These are phyloP conservation scores for Dothistroma pini DNA, from an alignment of 2,329 filamentous ascomycete species.

Conservation along the genomic window DNA sequence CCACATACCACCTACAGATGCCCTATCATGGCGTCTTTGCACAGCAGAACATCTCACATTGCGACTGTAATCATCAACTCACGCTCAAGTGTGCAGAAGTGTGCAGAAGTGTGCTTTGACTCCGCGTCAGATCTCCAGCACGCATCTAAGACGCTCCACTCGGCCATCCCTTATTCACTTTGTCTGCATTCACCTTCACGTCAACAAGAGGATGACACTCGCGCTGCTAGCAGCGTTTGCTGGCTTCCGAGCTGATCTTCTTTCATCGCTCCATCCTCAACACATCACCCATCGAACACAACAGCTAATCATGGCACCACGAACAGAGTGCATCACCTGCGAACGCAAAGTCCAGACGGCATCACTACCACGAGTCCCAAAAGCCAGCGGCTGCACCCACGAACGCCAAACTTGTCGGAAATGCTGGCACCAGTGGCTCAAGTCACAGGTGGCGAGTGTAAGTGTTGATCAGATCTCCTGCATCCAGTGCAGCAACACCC, in stretches of 20 bases:
- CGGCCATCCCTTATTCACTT: background rate
- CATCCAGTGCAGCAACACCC: constrained; percentile 18
- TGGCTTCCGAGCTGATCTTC: background rate
- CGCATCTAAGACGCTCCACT: background rate
- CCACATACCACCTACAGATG: no score
- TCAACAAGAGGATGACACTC: background rate
- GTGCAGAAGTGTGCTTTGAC: no score
- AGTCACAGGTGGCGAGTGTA: constrained; percentile 4
- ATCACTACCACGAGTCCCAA: constrained; percentile 8
- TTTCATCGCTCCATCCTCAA: background rate
- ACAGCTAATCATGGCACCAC: background rate
- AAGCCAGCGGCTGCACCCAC: constrained; percentile 10
- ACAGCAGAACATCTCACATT: no score
- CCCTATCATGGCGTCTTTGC: no score
- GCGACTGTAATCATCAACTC: no score
- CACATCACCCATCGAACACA: background rate
- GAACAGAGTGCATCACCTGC: background rate
- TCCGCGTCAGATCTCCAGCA: no score
- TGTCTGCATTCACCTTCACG: background rate
- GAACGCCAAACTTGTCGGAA: constrained; percentile 12
- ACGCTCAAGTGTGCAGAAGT: no score
- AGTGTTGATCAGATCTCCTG: constrained; percentile 13
- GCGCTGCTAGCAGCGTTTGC: background rate
- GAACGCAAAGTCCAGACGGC: background rate
- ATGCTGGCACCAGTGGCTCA: constrained; percentile 23